These are phyloP conservation scores for Penicillium paneum DNA, from an alignment of 2,329 filamentous ascomycete genomes.

Conservation along the genomic window DNA sequence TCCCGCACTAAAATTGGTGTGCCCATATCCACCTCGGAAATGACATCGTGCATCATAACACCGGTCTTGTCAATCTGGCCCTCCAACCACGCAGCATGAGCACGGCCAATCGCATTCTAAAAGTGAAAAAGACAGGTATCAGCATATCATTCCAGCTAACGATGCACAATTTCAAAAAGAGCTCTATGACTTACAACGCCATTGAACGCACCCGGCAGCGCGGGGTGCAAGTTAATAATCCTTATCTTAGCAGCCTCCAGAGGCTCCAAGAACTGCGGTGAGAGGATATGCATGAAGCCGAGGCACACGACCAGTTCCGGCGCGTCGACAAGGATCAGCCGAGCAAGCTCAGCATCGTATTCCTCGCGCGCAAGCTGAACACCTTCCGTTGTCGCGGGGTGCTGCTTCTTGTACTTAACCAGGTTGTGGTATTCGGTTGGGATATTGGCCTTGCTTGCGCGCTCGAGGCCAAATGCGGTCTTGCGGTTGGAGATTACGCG, in stretches of 20 bases:
- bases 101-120: constrained; percentile 68
- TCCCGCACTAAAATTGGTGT: constrained; percentile 68
- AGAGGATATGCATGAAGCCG: constrained; percentile 85
- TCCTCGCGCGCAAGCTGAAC: constrained; percentile 55
- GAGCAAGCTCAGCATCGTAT: constrained; percentile 74
- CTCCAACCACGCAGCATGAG: constrained; percentile 68
- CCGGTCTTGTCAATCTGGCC: constrained; percentile 68
- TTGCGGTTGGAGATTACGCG: constrained; percentile 66
- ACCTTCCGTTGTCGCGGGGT: constrained; percentile 54
- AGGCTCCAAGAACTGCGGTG: constrained; percentile 65
- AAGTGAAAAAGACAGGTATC: background rate
- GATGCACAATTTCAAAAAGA: background rate
- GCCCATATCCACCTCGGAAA: constrained; percentile 75
- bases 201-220: constrained; percentile 70
- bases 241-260: constrained; percentile 60
- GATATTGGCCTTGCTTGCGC: constrained; percentile 60
- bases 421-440: constrained; percentile 80
- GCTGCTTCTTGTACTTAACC: constrained; percentile 68
- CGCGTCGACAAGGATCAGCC: constrained; percentile 60
- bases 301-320: constrained; percentile 77
- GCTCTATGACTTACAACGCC: constrained; percentile 52
- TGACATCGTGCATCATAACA: constrained; percentile 87
- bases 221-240: constrained; percentile 81
- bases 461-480: constrained; percentile 61
- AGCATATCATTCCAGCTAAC: background rate